Percentiles rank a stretch among this genome's conserved stretches.
Evolutionary conservation across 2,329 filamentous ascomycete species (phyloP).

Genomic region (Aureobasidium musti): DNA sequence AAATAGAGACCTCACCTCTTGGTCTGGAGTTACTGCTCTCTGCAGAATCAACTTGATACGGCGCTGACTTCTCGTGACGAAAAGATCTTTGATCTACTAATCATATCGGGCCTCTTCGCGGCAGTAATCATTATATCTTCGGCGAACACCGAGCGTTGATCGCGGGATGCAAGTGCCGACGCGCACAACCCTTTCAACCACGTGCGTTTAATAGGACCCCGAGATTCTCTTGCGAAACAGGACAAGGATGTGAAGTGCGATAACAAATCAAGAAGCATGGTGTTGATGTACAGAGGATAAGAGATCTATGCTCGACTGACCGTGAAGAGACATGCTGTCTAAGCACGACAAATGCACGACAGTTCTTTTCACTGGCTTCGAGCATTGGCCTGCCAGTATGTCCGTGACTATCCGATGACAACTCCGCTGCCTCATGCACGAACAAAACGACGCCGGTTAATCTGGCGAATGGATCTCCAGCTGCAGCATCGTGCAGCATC

Average conservation of each 20-base stretch:
- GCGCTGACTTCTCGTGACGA: neutral
- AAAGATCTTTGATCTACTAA: neutral
- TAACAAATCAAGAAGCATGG: neutral
- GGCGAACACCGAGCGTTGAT: conserved; percentile 5
- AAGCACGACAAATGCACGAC: neutral
- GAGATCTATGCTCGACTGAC: neutral
- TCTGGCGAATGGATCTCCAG: neutral
- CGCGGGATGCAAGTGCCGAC: neutral
- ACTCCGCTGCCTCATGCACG: neutral
- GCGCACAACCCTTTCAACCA: conserved; percentile 6
- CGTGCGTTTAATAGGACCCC: conserved; percentile 6
- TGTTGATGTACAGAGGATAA: neutral
- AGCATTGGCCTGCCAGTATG: neutral
- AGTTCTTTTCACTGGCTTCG: neutral
- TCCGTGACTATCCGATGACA: neutral
- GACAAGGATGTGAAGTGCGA: conserved; percentile 3
- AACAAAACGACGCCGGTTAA: neutral
- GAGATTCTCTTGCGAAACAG: neutral
- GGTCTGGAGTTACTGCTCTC: too few species aligned
- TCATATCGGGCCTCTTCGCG: neutral
- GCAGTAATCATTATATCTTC: neutral
- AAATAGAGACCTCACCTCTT: neutral
- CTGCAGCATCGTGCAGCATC: neutral
- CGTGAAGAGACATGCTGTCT: neutral
- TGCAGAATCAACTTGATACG: too few species aligned